Base-by-base conservation (phyloP, 1,284 basidiomycete genomes). In the Ustilago bromivora region DNA sequence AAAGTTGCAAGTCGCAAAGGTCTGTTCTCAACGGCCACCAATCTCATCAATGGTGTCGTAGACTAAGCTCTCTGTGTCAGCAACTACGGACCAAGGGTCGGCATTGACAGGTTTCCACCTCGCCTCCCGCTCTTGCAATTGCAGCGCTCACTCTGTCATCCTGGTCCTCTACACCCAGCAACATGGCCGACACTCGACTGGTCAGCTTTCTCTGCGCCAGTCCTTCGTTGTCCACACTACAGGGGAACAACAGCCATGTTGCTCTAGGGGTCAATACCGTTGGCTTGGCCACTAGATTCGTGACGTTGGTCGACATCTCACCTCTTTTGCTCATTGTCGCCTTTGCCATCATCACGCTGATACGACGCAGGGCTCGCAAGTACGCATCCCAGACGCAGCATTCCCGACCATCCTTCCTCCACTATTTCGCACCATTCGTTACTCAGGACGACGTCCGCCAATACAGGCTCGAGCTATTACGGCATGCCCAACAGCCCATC, bases 361-460 rank as follows among this genome's bases (percentile, higher is more conserved):
- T 59, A 4, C 4, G 9, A 12, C 31, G 34, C 7, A 13, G 17
- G 5, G n/a, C n/a, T 9, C 32, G 41, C 31, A 46, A n/a, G 11
- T 31, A 28, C 40, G 28, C 40, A 4, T 34, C 28, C 31, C 2
- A 32, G 13, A 7, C 34, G 10, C 4, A 7, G 32, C 31, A 11
- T 11, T 34, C 59, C 34, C 49, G 23, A 2, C 34, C 41, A 2
- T 65, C 58, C 34, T 10, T 59, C 5, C 43, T 66, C 32, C 38
- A 7, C 5, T 74, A 66, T 61, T 66, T 77, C 28, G 54, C 63
- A 19, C 75, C 75, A 1, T 73, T 77, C 40, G 63, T 77, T 19
- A 67, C 75, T 19, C 57, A 67, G n/a, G 17, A 58, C 19, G 75
- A 77, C 40, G 67, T 64, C 3, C 62, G 49, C 9, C 62, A 59